phyloP scores from a whole-genome alignment of 305 asterid species.

The Fraxinus xanthoxyloides region DNA sequence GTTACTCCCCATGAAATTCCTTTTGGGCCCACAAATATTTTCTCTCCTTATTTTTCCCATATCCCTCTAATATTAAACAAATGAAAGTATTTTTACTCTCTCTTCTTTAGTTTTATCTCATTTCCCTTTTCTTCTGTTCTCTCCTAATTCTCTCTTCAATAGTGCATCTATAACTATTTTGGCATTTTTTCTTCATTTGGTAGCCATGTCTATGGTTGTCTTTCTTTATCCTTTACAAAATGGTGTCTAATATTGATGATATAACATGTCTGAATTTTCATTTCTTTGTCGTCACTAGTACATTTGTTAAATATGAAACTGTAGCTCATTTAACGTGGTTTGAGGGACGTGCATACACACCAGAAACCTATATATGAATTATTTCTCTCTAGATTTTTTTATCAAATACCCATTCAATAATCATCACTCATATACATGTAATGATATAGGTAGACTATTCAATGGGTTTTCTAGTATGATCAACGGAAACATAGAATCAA shows the following conservation, averaged over 20 bases:
- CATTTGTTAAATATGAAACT: not conserved
- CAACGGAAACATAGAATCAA: not conserved
- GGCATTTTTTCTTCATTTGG: not conserved
- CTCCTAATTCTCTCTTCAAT: not conserved
- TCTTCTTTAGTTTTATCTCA: not conserved
- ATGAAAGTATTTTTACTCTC: not conserved
- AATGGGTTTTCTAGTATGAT: slow-evolving; percentile 1
- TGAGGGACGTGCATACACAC: not conserved
- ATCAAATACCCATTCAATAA: not conserved
- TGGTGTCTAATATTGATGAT: not conserved
- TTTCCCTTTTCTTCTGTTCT: not conserved
- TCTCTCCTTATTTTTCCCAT: not conserved
- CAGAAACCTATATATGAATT: not conserved
- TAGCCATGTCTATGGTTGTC: not conserved
- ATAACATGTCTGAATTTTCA: not conserved
- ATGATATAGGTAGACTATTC: not conserved
- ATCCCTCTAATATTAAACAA: not conserved
- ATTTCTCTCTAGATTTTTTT: not conserved
- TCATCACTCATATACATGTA: not conserved
- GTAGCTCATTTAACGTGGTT: not conserved
- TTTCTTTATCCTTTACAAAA: not conserved
- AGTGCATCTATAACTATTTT: not conserved
- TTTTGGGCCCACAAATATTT: not conserved
- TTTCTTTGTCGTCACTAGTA: not conserved
- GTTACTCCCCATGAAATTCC: not conserved